Percentiles rank a stretch among this genome's conserved stretches.
These are phyloP conservation scores for Biancaea sappan DNA, from an alignment of 306 rosid species.

Conservation along the genomic window DNA sequence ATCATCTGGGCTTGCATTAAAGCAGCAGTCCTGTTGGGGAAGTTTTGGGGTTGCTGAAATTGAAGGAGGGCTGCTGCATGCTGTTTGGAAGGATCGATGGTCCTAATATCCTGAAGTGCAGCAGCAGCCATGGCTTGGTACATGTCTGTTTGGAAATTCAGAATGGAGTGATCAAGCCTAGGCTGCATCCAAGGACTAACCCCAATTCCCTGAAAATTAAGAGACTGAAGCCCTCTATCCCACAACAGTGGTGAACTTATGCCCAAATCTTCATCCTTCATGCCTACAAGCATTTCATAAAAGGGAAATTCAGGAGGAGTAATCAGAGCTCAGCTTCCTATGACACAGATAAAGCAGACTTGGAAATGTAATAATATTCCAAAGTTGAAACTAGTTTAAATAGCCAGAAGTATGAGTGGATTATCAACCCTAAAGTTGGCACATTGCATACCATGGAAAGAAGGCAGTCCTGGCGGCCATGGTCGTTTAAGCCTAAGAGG, in stretches of 20 bases:
- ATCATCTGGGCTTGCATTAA: slow-evolving; percentile 78
- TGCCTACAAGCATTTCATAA: slow-evolving; percentile 52
- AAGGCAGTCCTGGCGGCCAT: slow-evolving; percentile 89
- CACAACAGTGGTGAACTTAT: slow-evolving; percentile 78
- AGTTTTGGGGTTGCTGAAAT: slow-evolving; percentile 77
- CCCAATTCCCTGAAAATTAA: slow-evolving; percentile 81
- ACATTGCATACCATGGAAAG: slow-evolving; percentile 71
- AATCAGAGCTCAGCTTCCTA: slow-evolving; percentile 7
- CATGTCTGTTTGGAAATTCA: slow-evolving; percentile 79
- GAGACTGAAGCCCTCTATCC: slow-evolving; percentile 87
- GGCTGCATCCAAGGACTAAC: slow-evolving; percentile 93
- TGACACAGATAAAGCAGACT: not conserved
- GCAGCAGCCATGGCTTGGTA: slow-evolving; percentile 94
- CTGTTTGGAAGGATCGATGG: slow-evolving; percentile 69
- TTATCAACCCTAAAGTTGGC: not conserved
- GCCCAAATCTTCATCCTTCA: slow-evolving; percentile 82
- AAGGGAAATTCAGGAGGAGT: not conserved
- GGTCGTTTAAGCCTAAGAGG: slow-evolving; percentile 95
- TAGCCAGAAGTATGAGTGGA: not conserved
- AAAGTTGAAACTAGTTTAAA: slow-evolving; percentile 17
- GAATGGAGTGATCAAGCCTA: slow-evolving; percentile 76
- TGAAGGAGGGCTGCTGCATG: slow-evolving; percentile 72
- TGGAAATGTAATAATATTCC: slow-evolving; percentile 1
- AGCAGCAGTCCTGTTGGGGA: slow-evolving; percentile 65
- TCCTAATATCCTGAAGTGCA: slow-evolving; percentile 90